Percentiles rank a stretch among this genome's conserved stretches.
Conservation (phyloP, 225 moss, liverwort and hornwort species). For the Polytrichum commune region DNA sequence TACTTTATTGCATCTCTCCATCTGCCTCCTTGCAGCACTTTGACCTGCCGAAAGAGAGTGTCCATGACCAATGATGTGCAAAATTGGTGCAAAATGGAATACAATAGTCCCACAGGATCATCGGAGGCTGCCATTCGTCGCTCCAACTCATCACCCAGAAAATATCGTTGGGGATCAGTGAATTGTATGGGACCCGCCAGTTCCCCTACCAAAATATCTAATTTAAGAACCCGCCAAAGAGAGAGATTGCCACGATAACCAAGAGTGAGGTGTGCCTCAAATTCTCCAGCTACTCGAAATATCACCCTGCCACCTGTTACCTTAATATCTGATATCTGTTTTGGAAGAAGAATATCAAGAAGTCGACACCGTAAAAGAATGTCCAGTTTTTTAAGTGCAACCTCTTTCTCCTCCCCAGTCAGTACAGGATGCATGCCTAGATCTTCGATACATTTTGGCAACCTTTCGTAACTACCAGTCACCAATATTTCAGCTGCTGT, state of each 20-base stretch:
- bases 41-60: constrained; percentile 89
- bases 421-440: constrained; percentile 82
- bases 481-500: constrained; percentile 89
- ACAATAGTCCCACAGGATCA: constrained; percentile 83
- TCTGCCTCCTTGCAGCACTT: constrained; percentile 75
- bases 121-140: constrained; percentile 96
- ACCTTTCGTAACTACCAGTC: constrained; percentile 71
- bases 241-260: constrained; percentile 88
- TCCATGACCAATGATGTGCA: constrained; percentile 94
- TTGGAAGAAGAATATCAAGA: constrained; percentile 82
- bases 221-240: constrained; percentile 84
- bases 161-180: constrained; percentile 78
- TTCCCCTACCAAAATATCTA: constrained; percentile 88
- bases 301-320: constrained; percentile 82
- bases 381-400: constrained; percentile 76
- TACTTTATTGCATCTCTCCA: constrained; percentile 96
- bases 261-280: constrained; percentile 88
- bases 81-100: constrained; percentile 90
- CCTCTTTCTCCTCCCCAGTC: constrained; percentile 76
- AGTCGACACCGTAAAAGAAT: constrained; percentile 83
- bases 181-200: constrained; percentile 62
- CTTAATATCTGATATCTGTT: constrained; percentile 72
- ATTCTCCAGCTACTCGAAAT: constrained; percentile 80
- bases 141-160: constrained; percentile 91
- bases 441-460: constrained; percentile 96